phyloP scores from a whole-genome alignment of 495 filamentous ascomycete genomes.

The Opeltia flavorubescens region DNA sequence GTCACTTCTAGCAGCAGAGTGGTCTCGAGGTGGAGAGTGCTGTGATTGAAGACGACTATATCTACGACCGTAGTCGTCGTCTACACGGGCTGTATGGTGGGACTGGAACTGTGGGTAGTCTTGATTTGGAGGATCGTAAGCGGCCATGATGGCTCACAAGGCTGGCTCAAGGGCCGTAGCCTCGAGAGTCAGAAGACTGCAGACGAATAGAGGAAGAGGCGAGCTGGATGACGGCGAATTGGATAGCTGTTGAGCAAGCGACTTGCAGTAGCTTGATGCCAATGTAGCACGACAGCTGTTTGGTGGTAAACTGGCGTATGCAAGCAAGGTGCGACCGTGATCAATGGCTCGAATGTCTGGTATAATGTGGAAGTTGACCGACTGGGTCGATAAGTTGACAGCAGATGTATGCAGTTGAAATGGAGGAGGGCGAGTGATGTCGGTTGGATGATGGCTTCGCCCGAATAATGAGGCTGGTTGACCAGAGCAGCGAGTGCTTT shows the following conservation, averaged over 20 bases:
- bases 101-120: constrained; percentile 6
- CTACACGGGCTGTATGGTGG: neutral
- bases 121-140: constrained; percentile 10
- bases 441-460: neutral
- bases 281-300: neutral
- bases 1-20: constrained; percentile 2
- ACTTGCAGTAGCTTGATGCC: neutral
- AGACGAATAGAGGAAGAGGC: too few relatives aligned
- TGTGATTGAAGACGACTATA: constrained; percentile 3
- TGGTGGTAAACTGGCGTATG: neutral
- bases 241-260: neutral
- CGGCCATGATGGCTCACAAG: constrained; percentile 7
- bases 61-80: neutral
- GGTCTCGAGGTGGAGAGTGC: constrained; percentile 1
- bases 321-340: neutral
- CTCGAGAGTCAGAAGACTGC: too few relatives aligned
- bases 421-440: neutral
- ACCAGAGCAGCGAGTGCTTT: too few relatives aligned
- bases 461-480: too few relatives aligned
- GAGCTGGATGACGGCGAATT: too few relatives aligned
- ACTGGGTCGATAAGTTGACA: neutral
- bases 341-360: neutral
- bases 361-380: neutral
- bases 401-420: neutral
- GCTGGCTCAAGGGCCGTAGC: constrained; percentile 5